Evolutionary conservation across 2,329 filamentous ascomycete genomes (phyloP), one percentile per base, ranked within the genome.

Genomic region (Myriangium duriaei): DNA sequence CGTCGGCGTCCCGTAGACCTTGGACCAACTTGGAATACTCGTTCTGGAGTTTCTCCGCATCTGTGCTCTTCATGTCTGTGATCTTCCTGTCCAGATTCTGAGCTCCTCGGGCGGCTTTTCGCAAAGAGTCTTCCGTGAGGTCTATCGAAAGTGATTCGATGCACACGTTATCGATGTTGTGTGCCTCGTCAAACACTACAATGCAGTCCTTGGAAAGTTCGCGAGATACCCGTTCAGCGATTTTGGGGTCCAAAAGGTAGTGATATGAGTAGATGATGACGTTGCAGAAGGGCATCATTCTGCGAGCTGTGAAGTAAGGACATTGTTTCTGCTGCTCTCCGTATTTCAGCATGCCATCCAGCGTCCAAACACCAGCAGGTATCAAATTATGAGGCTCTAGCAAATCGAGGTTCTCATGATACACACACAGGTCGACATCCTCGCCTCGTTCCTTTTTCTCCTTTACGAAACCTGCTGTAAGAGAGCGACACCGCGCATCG

Each of bases 261-360:
- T 98, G 91, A 55, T 98, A 98, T 1, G 91, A 98, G 64, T 98
- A 98, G 49, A 98, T 98, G 53, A 98, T 95, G 54, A 98, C 86
- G 57, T 98, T 96, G 71, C 91, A 98, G 55, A 87, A 96, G 52
- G 91, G 81, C 88, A 98, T 96, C 91, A 98, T 98, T 46, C 91
- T 77, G 42, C 91, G 73, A 11, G 85, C 83, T 11, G 88, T 95
- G 51, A 98, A 98, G 57, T 98, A 98, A 0, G 91, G 91, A 50
- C 91, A 98, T 58, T 96, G 91, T 56, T 95, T 95, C 46, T 95
- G 79, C 51, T 94, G 72, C 60, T 98, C 88, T 37, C 92, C 88
- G 51, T 98, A 96, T 46, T 73, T 76, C 41, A 93, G 63, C 33
- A 98, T 73, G 11, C 79, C 84, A 49, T 98, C 91, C 35, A 98